Base-by-base conservation (phyloP, 164 flowering plant genomes). In the Saururus chinensis region DNA sequence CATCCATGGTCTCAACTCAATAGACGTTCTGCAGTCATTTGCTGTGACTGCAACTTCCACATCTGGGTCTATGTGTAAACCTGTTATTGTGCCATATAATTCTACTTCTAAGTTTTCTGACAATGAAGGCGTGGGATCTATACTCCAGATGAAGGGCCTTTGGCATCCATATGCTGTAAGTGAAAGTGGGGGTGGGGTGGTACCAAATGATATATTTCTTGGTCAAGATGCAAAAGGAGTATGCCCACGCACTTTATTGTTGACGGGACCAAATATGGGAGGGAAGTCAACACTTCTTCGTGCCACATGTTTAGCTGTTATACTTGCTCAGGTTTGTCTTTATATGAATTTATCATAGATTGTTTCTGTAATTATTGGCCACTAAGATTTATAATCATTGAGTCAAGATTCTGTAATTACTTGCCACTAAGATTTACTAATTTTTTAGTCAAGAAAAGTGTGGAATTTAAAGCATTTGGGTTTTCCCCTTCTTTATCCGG, bases 231-330 rank as follows among this genome's bases (percentile, higher is more conserved):
- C 67, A 20, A 67, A 76, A 70, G 82, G 73, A 53, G 63, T 62
- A 72, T 45, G 73, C 78, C 92, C 96, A 12, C 74, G 75, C 26
- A 70, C 89, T 56, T 77, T 93, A 74, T 73, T 95, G 37, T 71
- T 95, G 79, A 95, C 99, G 63, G 97, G 97, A 62, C 99, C 99
- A 35, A 95, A 95, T 69, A 95, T 95, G 99, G 97, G 99, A 62
- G 99, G 97, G 37, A 95, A 95, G 69, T 95, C 99, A 60, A 95
- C 99, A n/a, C 87, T 95, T 70, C 74, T 95, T 54, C 95, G 99
- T 67, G 84, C 97, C 37, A 81, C 93, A 19, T 91, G 99, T 76
- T 73, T 89, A 8, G 88, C 92, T 64, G 96, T 91, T 65, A 72
- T 95, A 63, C 64, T 95, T 59, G 88, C 97, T 22, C 97, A 95